Percentiles rank a stretch among this genome's conserved stretches.
Evolutionary conservation across 805 yeast genomes (phyloP).

Genomic region (Candida awuae): DNA sequence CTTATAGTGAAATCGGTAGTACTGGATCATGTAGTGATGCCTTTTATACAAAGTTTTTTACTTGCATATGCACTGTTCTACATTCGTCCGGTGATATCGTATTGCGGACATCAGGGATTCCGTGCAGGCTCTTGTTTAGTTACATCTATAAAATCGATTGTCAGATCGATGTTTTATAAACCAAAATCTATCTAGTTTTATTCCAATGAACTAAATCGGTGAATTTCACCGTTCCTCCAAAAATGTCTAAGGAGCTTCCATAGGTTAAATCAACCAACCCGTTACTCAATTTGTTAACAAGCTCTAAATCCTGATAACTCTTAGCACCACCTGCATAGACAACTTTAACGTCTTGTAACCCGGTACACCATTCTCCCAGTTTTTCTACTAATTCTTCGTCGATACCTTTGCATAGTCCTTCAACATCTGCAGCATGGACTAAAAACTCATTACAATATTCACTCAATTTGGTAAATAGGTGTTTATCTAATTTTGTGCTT

Average conservation of each 20-base stretch:
- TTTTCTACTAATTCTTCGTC: conserved; percentile 68
- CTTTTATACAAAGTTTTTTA: conserved; percentile 48
- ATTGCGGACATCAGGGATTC: background rate
- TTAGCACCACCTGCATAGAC: conserved; percentile 98
- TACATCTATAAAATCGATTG: background rate
- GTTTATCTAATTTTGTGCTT: conserved; percentile 43
- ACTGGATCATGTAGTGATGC: conserved; percentile 48
- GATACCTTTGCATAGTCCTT: conserved; percentile 90
- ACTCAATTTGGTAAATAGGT: conserved; percentile 46
- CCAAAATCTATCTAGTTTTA: conserved; percentile 8
- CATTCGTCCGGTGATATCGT: conserved; percentile 28
- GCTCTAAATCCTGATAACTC: conserved; percentile 54
- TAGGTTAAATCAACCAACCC: conserved; percentile 88
- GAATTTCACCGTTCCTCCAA: conserved; percentile 87
- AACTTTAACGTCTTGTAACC: conserved; percentile 47
- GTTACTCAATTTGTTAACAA: conserved; percentile 57
- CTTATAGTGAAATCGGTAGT: conserved; percentile 40
- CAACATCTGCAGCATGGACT: conserved; percentile 98
- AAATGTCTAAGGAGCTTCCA: conserved; percentile 90
- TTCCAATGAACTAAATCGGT: conserved; percentile 76
- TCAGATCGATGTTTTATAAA: conserved; percentile 2
- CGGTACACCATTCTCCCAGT: conserved; percentile 66
- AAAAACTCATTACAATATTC: conserved; percentile 77
- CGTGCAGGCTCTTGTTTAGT: background rate
- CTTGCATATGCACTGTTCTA: conserved; percentile 32